These are phyloP conservation scores for Aspergillus intermedius DNA, from an alignment of 2,329 filamentous ascomycete genomes.

Conservation along the genomic window DNA sequence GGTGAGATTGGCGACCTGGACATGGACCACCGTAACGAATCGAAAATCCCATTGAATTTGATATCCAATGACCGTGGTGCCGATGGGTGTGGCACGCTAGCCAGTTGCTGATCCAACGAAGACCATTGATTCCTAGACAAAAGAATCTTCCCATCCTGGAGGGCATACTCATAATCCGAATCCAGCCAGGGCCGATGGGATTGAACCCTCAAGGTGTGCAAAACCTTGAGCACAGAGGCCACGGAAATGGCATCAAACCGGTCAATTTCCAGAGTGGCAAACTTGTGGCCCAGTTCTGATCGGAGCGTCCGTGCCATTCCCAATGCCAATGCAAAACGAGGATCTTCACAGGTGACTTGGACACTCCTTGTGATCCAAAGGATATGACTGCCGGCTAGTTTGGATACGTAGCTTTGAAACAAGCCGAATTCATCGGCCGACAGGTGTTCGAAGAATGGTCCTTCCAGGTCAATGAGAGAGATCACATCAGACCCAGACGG, in stretches of 20 bases:
- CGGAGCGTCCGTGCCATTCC: not conserved
- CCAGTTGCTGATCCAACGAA: not conserved
- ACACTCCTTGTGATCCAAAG: not conserved
- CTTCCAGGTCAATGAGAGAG: not conserved
- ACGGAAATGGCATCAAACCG: not conserved
- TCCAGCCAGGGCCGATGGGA: not conserved
- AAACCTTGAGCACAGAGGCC: not conserved
- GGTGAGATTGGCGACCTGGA: not conserved
- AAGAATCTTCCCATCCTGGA: not conserved
- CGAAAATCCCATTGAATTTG: not conserved
- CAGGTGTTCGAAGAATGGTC: not conserved
- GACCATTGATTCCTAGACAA: not conserved
- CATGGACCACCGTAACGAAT: not conserved
- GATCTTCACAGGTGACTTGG: not conserved
- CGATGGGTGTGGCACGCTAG: not conserved
- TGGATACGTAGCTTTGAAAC: not conserved
- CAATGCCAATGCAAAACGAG: not conserved
- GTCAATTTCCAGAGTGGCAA: not conserved
- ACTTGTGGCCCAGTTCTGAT: not conserved
- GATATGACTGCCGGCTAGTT: not conserved
- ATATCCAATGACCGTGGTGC: not conserved
- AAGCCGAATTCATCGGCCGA: not conserved
- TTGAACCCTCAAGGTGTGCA: not conserved
- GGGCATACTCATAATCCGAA: not conserved
- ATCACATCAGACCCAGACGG: not conserved